phyloP scores from a whole-genome alignment of 768 basidiomycete species.

The Suillus hirtellus region DNA sequence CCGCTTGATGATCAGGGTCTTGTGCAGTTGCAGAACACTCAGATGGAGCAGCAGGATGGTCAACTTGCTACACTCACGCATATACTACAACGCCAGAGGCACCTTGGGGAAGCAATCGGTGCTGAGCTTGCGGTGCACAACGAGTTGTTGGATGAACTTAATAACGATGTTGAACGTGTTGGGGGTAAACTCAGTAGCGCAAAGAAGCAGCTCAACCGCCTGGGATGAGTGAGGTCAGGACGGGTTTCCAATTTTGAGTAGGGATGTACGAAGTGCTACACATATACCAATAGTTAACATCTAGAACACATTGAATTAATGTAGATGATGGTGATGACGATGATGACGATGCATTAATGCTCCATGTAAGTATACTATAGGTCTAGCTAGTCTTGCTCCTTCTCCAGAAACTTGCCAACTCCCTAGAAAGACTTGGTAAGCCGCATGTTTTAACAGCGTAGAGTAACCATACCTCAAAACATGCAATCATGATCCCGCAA shows the following conservation, averaged over 20 bases:
- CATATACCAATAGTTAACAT: constrained; percentile 26
- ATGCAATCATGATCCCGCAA: constrained; percentile 97
- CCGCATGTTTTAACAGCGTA: constrained; percentile 11
- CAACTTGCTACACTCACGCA: constrained; percentile 80
- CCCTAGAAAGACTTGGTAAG: constrained; percentile 42
- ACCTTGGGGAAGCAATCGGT: constrained; percentile 84
- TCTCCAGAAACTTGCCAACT: constrained; percentile 53
- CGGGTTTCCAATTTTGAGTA: constrained; percentile 5
- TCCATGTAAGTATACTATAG: constrained; percentile 22
- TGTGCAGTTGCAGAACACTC: constrained; percentile 72
- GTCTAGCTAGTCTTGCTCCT: constrained; percentile 29
- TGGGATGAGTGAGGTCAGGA: constrained; percentile 46
- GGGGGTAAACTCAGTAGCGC: constrained; percentile 77
- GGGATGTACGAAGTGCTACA: constrained; percentile 12
- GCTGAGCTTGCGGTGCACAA: constrained; percentile 82
- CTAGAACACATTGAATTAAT: constrained; percentile 20
- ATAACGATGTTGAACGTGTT: constrained; percentile 73
- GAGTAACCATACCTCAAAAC: constrained; percentile 71
- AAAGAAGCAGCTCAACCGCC: constrained; percentile 79
- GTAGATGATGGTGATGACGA: constrained; percentile 7
- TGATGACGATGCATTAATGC: not conserved
- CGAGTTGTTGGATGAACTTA: constrained; percentile 81
- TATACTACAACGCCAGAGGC: constrained; percentile 80
- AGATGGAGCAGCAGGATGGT: constrained; percentile 82
- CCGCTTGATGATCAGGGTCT: constrained; percentile 86